Base-by-base conservation (phyloP, 345 rosid genomes). In the Populus deltoides region DNA sequence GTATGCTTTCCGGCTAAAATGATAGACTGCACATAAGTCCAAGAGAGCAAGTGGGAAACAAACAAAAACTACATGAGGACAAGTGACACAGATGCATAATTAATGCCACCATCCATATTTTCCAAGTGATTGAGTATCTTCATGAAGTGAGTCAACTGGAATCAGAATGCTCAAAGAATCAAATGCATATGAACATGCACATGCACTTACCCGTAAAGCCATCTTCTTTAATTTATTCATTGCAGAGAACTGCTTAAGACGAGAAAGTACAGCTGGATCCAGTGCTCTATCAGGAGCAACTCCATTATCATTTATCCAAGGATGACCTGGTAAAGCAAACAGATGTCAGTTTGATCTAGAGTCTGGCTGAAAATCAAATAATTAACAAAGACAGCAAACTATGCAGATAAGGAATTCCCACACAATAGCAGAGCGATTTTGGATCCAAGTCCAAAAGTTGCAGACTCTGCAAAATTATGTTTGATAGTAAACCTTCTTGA, bases 151-250 rank as follows among this genome's bases (percentile, higher is more conserved):
- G 36, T 22, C 51, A 31, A 17, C 73, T 35, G 39, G 67, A 18
- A 35, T 6, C 27, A 69, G 47, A 35, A 3, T 24, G 22, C 38
- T 15, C 15, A 68, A 47, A 35, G 47, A 66, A 35, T 8, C 10
- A 4, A 31, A 22, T 39, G 51, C 27, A 66, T 63, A 13, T 25
- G 72, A n/a, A 68, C 27, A 70, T 75, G 62, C 25, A 25, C 45
- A 53, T n/a, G 33, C 29, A 79, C 90, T 81, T 87, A 93, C 99
- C 86, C 97, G 82, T 82, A 95, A 83, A 86, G 99, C 99, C 99
- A 95, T 95, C 88, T 95, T 94, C 90, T 95, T 95, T 76, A 95
- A 83, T 87, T 93, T 95, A 85, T 95, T 95, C 99, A 95, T 95
- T 29, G 98, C 98, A 69, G 99, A 95, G 89, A 95, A 95, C 82